Evolutionary conservation across 331 rosid genomes (phyloP).

Genomic region (Rhamnella rubrinervis): DNA sequence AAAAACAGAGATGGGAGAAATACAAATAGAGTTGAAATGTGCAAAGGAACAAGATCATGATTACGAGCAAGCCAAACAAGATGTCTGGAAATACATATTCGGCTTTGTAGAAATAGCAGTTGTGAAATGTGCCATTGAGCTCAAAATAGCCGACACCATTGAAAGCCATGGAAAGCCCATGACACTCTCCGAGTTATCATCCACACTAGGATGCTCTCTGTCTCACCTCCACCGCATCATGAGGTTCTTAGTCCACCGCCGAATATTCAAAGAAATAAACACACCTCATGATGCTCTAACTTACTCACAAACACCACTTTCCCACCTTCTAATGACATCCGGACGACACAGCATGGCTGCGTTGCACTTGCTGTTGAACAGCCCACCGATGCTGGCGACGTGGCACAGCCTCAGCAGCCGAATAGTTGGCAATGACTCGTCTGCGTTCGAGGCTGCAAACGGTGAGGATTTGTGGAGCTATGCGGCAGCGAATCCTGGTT

Average conservation of each 20-base stretch:
- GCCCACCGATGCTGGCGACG: conserved; percentile 57
- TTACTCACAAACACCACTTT: conserved; percentile 37
- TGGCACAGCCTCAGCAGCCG: conserved; percentile 46
- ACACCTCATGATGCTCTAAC: background rate
- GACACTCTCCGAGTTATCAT: conserved; percentile 47
- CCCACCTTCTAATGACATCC: conserved; percentile 32
- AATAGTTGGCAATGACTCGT: conserved; percentile 5
- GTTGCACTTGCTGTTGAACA: conserved; percentile 35
- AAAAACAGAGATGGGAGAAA: conserved; percentile 21
- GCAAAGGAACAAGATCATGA: conserved; percentile 24
- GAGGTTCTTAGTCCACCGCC: conserved; percentile 43
- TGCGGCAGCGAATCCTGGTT: conserved; percentile 28
- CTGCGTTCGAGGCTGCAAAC: conserved; percentile 34
- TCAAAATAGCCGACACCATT: conserved; percentile 58
- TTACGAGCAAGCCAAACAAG: conserved; percentile 27
- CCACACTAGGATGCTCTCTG: conserved; percentile 36
- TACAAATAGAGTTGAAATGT: background rate
- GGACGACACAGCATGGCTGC: conserved; percentile 38
- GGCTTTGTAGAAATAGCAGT: conserved; percentile 61
- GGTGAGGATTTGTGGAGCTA: conserved; percentile 57
- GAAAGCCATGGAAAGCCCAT: conserved; percentile 48
- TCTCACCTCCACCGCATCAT: conserved; percentile 51
- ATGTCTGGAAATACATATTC: conserved; percentile 45
- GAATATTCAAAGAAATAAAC: conserved; percentile 44
- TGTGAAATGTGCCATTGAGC: conserved; percentile 68